phyloP scores from a whole-genome alignment of 2,329 filamentous ascomycete species.

The Aureobasidium sp. region DNA sequence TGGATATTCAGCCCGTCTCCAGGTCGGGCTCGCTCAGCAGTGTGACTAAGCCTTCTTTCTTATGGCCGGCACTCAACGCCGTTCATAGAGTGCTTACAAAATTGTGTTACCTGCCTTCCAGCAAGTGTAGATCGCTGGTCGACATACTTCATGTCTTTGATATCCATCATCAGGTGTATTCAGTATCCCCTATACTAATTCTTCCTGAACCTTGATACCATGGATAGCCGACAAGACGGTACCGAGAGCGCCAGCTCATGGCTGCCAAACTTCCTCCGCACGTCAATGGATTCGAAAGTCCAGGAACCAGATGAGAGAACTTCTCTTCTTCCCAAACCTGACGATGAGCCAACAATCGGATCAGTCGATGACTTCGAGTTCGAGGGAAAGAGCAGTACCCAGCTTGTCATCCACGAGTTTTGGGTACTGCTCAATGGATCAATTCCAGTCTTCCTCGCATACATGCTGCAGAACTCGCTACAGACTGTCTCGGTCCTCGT shows the following conservation, averaged over 20 bases:
- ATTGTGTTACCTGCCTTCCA: neutral
- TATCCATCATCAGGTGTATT: neutral
- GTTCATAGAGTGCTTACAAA: neutral
- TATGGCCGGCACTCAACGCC: neutral
- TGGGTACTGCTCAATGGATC: conserved; percentile 61
- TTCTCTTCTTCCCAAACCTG: conserved; percentile 35
- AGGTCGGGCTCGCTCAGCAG: neutral
- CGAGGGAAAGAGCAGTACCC: conserved; percentile 26
- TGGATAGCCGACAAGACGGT: conserved; percentile 23
- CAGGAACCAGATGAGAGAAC: conserved; percentile 33
- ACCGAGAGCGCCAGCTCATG: conserved; percentile 20
- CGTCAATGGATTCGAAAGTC: conserved; percentile 6
- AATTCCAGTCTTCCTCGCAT: conserved; percentile 72
- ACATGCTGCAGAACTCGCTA: conserved; percentile 75
- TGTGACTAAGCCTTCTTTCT: conserved; percentile 5
- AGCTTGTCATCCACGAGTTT: conserved; percentile 50
- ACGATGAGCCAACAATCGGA: conserved; percentile 23
- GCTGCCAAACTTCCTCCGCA: conserved; percentile 20
- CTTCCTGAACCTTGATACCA: neutral
- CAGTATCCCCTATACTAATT: neutral
- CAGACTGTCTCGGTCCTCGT: conserved; percentile 77
- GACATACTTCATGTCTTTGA: neutral
- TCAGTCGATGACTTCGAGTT: conserved; percentile 33
- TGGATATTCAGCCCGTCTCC: neutral
- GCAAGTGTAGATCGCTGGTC: neutral